Evolutionary conservation across 192 early-diverging fungal species (phyloP).

Genomic region (Fimicolochytrium jonesii): DNA sequence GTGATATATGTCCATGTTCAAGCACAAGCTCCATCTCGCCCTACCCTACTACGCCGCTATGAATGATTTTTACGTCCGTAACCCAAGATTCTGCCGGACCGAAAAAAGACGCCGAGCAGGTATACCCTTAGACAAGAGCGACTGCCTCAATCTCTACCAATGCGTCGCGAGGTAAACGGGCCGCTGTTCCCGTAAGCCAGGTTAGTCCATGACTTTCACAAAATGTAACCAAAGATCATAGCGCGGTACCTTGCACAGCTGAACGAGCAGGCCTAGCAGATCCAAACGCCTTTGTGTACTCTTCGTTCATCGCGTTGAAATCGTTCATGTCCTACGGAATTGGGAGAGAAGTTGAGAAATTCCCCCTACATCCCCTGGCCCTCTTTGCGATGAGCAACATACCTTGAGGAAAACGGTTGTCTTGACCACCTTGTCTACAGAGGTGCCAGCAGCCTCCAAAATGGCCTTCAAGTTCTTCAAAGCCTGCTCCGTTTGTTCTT

Average conservation of each 20-base stretch:
- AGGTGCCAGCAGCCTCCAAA: slow-evolving; percentile 72
- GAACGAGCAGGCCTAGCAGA: slow-evolving; percentile 45
- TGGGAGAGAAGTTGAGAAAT: no score
- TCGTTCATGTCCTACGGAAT: slow-evolving; percentile 59
- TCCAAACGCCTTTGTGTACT: slow-evolving; percentile 71
- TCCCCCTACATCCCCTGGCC: no score
- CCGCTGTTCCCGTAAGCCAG: not conserved
- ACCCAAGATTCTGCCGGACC: no score
- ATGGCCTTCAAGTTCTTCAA: slow-evolving; percentile 83
- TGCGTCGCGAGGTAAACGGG: slow-evolving; percentile 4
- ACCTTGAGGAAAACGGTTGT: slow-evolving; percentile 93
- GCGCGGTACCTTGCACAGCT: slow-evolving; percentile 65
- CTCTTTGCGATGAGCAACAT: no score
- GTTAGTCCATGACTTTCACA: no score
- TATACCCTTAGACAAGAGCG: slow-evolving; percentile 7
- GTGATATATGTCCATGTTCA: no score
- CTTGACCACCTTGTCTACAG: slow-evolving; percentile 85
- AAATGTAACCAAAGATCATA: not conserved
- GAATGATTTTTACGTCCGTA: no score
- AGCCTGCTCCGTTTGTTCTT: slow-evolving; percentile 63
- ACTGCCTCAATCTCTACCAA: slow-evolving; percentile 9
- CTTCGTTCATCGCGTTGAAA: slow-evolving; percentile 85
- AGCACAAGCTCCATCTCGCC: no score
- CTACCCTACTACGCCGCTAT: no score
- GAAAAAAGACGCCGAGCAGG: no score